Base-by-base conservation (phyloP, 257 asterid genomes). In the Buddleja alternifolia region DNA sequence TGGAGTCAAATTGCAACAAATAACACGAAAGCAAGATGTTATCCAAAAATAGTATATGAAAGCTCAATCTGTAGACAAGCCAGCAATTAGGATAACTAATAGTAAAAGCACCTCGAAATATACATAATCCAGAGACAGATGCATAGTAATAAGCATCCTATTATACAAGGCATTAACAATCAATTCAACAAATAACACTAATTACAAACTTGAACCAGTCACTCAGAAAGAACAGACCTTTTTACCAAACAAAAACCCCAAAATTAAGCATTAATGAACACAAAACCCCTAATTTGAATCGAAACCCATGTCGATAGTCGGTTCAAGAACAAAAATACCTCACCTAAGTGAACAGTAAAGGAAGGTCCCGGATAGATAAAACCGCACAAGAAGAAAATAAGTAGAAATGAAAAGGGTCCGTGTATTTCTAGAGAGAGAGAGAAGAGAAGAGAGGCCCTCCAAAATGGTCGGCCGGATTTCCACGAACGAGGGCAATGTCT, bases 381-480 rank as follows among this genome's bases (percentile, higher is more conserved):
- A 66, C 45, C 36, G n/a, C n/a, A n/a, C n/a, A 4, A 63, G 23
- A 51, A 39, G 34, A 32, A 34, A 10, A 1, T 24, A 11, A 37
- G 56, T 20, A 19, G 44, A 41, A 52, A 41, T 2, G 48, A 39
- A 52, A 72, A 54, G 69, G 72, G 75, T 41, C 72, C 34, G 4
- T 37, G 34, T 16, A 1, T 9, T 20, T 50, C n/a, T 16, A 70
- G 69, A 74, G 74, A 73, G 66, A 61, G 75, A 63, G n/a, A n/a
- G n/a, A n/a, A 39, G n/a, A 20, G 68, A 21, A 47, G 76, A 69
- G 77, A 51, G 50, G 55, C 67, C 76, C 75, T 8, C 34, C 34
- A 52, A 71, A 66, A 25, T 57, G 54, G 81, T 61, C 75, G 74
- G 72, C 77, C 77, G 75, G 73, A 72, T 59, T 68, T 68, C 41